phyloP scores from a whole-genome alignment of 768 basidiomycete genomes.

The Dacryopinax primogenitus region DNA sequence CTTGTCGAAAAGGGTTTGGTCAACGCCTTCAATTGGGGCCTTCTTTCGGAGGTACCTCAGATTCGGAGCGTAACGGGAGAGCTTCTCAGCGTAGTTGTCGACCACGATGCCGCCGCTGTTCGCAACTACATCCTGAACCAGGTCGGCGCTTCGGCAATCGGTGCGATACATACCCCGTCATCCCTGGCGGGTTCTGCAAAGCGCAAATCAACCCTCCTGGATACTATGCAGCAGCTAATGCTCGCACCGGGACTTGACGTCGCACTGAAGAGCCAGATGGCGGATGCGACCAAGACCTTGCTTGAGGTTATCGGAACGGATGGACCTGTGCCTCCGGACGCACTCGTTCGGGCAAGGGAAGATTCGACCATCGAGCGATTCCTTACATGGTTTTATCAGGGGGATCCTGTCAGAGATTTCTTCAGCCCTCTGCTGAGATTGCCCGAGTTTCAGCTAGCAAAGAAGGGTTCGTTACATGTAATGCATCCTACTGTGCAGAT shows the following conservation, averaged over 20 bases:
- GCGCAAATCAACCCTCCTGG: slow-evolving; percentile 42
- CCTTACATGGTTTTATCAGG: slow-evolving; percentile 86
- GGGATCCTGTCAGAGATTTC: slow-evolving; percentile 52
- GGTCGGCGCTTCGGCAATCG: slow-evolving; percentile 25
- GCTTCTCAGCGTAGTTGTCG: slow-evolving; percentile 68
- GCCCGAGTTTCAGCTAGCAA: slow-evolving; percentile 48
- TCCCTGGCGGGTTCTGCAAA: background rate
- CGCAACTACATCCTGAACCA: slow-evolving; percentile 76
- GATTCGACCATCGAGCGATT: slow-evolving; percentile 79
- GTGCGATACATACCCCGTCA: background rate
- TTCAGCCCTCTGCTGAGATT: slow-evolving; percentile 69
- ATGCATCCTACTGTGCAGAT: slow-evolving; percentile 12
- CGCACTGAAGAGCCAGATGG: slow-evolving; percentile 80
- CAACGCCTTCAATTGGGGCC: slow-evolving; percentile 85
- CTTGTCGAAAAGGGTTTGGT: slow-evolving; percentile 81
- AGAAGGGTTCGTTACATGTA: slow-evolving; percentile 27
- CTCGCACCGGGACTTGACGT: slow-evolving; percentile 69
- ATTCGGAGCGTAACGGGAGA: slow-evolving; percentile 79
- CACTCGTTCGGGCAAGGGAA: slow-evolving; percentile 47
- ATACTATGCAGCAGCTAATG: slow-evolving; percentile 54
- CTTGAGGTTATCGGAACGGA: slow-evolving; percentile 54
- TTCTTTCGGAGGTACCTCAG: slow-evolving; percentile 41
- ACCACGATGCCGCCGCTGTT: slow-evolving; percentile 82
- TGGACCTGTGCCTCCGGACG: slow-evolving; percentile 24
- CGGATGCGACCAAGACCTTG: slow-evolving; percentile 72